These are phyloP conservation scores for Naganishia randhawae DNA, from an alignment of 768 basidiomycete species.

Conservation along the genomic window DNA sequence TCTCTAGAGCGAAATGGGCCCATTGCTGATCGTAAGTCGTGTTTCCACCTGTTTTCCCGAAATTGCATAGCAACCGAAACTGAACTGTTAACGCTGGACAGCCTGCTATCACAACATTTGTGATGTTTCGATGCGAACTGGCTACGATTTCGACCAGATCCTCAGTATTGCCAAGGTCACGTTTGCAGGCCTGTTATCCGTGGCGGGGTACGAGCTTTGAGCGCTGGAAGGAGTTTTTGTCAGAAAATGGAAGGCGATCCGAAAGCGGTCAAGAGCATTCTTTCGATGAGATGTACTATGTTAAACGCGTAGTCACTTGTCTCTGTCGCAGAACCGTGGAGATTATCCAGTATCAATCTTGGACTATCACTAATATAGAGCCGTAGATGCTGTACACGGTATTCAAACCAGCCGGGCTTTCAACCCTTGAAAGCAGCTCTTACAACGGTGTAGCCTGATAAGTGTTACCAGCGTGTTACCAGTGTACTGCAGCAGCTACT, in stretches of 20 bases:
- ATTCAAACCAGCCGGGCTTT: too few species aligned
- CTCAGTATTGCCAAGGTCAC: constrained; percentile 82
- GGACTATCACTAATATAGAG: too few species aligned
- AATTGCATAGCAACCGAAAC: constrained; percentile 22
- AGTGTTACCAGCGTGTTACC: too few species aligned
- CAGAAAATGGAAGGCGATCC: background rate
- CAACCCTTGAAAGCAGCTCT: too few species aligned
- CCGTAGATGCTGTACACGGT: too few species aligned
- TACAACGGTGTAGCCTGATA: too few species aligned
- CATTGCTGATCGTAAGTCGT: constrained; percentile 58
- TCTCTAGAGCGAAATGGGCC: constrained; percentile 69
- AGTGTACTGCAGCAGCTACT: too few species aligned
- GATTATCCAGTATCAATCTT: too few species aligned
- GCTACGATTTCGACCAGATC: constrained; percentile 79
- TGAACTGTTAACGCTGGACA: background rate
- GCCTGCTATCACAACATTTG: constrained; percentile 54
- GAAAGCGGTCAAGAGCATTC: too few species aligned
- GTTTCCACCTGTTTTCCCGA: background rate
- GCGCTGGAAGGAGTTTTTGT: background rate
- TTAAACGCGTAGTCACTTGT: too few species aligned
- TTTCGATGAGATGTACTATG: too few species aligned
- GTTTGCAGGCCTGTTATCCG: constrained; percentile 68
- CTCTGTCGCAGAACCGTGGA: too few species aligned
- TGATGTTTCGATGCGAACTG: constrained; percentile 71
- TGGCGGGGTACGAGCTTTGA: constrained; percentile 54